A percentile compares a stretch with the other conserved stretches of the same genome.
Conservation (phyloP, 352 stramenopile genomes). For the Globisporangium nodosum region DNA sequence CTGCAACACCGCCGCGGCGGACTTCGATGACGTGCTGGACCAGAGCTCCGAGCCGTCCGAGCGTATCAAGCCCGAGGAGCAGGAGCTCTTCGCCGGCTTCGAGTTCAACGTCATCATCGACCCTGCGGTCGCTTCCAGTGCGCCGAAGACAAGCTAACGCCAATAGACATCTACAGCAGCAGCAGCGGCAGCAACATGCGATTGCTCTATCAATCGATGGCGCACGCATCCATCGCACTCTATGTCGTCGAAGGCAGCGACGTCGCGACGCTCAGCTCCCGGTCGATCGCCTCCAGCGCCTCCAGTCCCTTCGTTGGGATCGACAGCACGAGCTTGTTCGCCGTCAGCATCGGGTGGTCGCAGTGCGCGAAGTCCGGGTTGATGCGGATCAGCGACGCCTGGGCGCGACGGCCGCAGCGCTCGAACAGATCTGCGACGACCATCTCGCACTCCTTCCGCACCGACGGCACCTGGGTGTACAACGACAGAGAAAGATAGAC, state of each 20-base stretch:
- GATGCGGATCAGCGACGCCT: constrained; percentile 66
- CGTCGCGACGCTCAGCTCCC: neutral
- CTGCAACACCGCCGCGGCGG: constrained; percentile 48
- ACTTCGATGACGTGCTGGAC: constrained; percentile 63
- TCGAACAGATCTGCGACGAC: constrained; percentile 69
- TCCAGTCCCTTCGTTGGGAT: constrained; percentile 47
- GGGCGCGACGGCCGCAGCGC: constrained; percentile 29
- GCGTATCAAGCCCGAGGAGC: constrained; percentile 36
- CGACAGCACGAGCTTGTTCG: constrained; percentile 37
- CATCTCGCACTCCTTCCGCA: constrained; percentile 76
- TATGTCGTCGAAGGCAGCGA: neutral
- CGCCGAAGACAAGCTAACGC: neutral
- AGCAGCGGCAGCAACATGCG: neutral
- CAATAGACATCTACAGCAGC: neutral
- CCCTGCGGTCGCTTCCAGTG: neutral
- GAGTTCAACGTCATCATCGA: constrained; percentile 44
- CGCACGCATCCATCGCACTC: neutral
- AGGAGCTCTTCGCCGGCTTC: constrained; percentile 45
- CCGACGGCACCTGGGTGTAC: constrained; percentile 56
- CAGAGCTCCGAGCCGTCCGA: constrained; percentile 23
- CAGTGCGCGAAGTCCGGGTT: constrained; percentile 67
- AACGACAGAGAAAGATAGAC: neutral
- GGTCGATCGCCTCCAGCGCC: constrained; percentile 45
- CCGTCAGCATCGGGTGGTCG: constrained; percentile 38
- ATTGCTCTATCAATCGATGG: neutral